These are phyloP conservation scores for Petasospora fabianii DNA, from an alignment of 1,139 yeast genomes.

Conservation along the genomic window DNA sequence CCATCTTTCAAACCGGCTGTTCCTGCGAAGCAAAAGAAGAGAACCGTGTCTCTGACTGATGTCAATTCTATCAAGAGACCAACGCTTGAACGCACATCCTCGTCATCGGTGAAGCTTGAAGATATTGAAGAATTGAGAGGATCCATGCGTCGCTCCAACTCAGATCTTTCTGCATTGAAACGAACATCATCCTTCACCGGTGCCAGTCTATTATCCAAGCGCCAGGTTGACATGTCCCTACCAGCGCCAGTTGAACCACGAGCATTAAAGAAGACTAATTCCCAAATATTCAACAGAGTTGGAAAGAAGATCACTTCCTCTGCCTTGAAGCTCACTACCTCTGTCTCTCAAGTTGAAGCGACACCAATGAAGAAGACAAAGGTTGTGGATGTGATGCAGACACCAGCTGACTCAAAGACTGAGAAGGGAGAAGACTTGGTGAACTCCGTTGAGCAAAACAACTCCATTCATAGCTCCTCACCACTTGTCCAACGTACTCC, in stretches of 20 bases:
- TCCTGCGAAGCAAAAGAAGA: slow-evolving; percentile 6
- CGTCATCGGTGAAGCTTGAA: slow-evolving; percentile 14
- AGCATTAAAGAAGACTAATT: slow-evolving; percentile 8
- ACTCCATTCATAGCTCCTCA: slow-evolving; percentile 12
- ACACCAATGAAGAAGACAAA: slow-evolving; percentile 30
- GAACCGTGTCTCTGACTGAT: slow-evolving; percentile 3
- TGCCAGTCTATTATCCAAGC: slow-evolving; percentile 39
- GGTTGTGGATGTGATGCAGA: slow-evolving; percentile 15
- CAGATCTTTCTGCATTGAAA: slow-evolving; percentile 22
- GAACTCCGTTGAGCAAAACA: slow-evolving; percentile 8
- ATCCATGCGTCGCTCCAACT: slow-evolving; percentile 37
- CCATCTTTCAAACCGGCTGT: slow-evolving; percentile 14
- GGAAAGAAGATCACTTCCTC: slow-evolving; percentile 20
- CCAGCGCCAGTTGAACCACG: slow-evolving; percentile 13
- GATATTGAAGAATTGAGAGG: slow-evolving; percentile 21
- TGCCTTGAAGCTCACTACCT: slow-evolving; percentile 11
- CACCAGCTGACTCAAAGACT: slow-evolving; percentile 13
- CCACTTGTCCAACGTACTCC: slow-evolving; percentile 17
- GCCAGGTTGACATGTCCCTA: slow-evolving; percentile 46
- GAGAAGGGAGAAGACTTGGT: neutral
- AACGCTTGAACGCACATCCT: slow-evolving; percentile 17
- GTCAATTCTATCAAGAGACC: slow-evolving; percentile 19
- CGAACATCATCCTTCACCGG: slow-evolving; percentile 33
- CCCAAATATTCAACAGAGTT: slow-evolving; percentile 24
- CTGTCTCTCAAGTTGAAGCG: slow-evolving; percentile 32